These are phyloP conservation scores for Grigorovia jiainica DNA, from an alignment of 805 yeast genomes.

Conservation along the genomic window DNA sequence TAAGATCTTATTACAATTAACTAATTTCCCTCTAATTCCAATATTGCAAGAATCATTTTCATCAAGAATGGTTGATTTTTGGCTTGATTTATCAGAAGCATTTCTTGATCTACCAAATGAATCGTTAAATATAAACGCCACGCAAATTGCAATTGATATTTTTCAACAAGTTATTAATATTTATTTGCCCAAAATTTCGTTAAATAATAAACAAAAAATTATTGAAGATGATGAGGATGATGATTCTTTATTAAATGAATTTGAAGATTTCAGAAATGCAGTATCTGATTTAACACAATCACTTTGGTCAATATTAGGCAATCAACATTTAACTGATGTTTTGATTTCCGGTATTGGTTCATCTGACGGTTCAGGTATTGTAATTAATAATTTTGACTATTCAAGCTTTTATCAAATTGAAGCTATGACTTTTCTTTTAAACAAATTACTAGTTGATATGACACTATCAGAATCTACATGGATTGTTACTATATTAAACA, in stretches of 20 bases:
- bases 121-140: slow-evolving; percentile 19
- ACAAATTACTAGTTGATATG: slow-evolving; percentile 21
- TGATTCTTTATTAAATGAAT: slow-evolving; percentile 35
- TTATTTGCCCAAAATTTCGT: slow-evolving; percentile 61
- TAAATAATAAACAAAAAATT: slow-evolving; percentile 30
- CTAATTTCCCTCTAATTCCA: slow-evolving; percentile 50
- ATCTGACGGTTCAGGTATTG: slow-evolving; percentile 5
- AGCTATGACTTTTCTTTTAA: slow-evolving; percentile 24
- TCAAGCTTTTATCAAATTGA: slow-evolving; percentile 23
- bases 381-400: neutral
- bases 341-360: slow-evolving; percentile 21
- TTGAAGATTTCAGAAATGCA: slow-evolving; percentile 58
- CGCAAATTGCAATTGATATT: slow-evolving; percentile 29
- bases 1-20: slow-evolving; percentile 40
- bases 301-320: slow-evolving; percentile 56
- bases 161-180: slow-evolving; percentile 46
- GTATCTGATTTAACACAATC: slow-evolving; percentile 71
- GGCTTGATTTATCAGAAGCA: slow-evolving; percentile 58
- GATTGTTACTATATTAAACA: slow-evolving; percentile 19
- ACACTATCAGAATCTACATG: slow-evolving; percentile 22
- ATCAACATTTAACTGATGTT: slow-evolving; percentile 25
- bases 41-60: slow-evolving; percentile 51
- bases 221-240: slow-evolving; percentile 24
- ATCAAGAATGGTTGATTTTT: slow-evolving; percentile 48
- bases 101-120: slow-evolving; percentile 34